phyloP scores from a whole-genome alignment of 306 rosid species.

The Luffa aegyptiaca region DNA sequence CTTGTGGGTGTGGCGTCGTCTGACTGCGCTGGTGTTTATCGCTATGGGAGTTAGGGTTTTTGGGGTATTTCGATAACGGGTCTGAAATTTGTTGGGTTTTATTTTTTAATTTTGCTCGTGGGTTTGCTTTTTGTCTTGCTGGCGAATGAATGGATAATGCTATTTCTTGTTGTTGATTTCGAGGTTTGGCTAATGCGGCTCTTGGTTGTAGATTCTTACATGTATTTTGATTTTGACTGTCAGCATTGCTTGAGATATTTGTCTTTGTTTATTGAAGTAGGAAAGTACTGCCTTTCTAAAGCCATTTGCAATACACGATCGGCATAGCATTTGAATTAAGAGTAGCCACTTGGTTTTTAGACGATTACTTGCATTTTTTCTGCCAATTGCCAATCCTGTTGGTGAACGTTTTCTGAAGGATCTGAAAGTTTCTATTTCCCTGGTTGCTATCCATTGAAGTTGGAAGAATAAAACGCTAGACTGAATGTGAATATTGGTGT shows the following conservation, averaged over 20 bases:
- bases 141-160: neutral
- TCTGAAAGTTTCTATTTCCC: neutral
- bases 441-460: neutral
- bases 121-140: neutral
- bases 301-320: neutral
- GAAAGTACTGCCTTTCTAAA: neutral
- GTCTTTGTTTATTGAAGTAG: neutral
- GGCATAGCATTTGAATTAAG: neutral
- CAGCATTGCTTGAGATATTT: neutral
- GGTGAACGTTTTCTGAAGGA: neutral
- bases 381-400: neutral
- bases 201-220: neutral
- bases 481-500: neutral
- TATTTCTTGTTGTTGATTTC: neutral
- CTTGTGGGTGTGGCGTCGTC: neutral
- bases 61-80: neutral
- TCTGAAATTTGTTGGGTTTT: neutral
- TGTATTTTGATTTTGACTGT: neutral
- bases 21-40: neutral
- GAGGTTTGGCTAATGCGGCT: neutral
- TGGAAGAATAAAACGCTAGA: neutral
- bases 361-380: neutral
- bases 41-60: conserved; percentile 1
- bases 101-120: neutral
- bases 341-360: neutral